Evolutionary conservation across 2,329 filamentous ascomycete genomes (phyloP), one percentile per base, ranked within the genome.

Genomic region (Hypoxylon sp.): DNA sequence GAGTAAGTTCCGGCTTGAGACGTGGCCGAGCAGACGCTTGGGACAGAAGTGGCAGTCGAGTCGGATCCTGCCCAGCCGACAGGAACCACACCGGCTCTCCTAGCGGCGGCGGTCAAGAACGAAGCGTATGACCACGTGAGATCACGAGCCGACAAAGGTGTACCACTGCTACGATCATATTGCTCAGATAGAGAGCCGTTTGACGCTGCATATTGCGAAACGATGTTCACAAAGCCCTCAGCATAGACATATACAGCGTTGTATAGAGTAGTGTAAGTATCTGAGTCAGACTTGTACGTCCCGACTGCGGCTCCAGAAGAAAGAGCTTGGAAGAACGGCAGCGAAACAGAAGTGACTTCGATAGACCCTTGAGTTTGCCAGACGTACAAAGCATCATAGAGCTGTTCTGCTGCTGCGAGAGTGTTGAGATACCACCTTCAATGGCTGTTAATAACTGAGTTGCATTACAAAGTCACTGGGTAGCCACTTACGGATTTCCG

Each of bases 341-440:
- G 83, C 0, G 91, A 94, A 1, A 85, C 85, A 0, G 83, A 81
- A 4, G 88, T 91, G 51, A 95, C 86, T 0, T 85, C 86, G 74
- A 97, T 85, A 5, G 84, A 89, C 1, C 89, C 89, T 27, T 84
- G 79, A 37, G 83, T 80, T 69, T 90, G 84, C 91, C 92, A 95
- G 55, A 91, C 89, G 71, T 91, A 90, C 1, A 94, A 75, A 0
- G 93, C 91, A 73, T 92, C 90, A 77, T 94, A 95, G 2, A 97
- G 86, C 76, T 92, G 90, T 79, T 96, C 93, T 2, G 92, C 93
- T 0, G 92, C 92, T 1, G 92, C 92, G 31, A 94, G 84, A 0
- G 91, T 95, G 73, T 87, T 87, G 11, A 95, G 85, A 74, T 94
- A 92, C 93, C 93, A 96, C n/a, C 76, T 44, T 77, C 25, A 48